Base-by-base conservation (phyloP, 106 monocot genomes). In the Platanthera zijinensis region DNA sequence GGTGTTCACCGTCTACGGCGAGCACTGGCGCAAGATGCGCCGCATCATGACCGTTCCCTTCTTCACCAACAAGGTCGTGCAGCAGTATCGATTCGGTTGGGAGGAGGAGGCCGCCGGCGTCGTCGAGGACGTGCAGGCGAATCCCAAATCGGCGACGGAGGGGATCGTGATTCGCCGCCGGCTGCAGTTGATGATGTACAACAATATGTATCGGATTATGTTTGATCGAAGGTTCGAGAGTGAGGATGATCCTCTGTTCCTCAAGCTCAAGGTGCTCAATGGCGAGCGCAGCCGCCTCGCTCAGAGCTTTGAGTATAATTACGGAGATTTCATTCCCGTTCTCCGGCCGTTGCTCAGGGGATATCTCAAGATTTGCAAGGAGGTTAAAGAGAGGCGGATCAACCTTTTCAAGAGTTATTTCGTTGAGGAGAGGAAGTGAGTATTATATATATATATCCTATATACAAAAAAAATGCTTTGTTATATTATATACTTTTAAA, bases 231-330 rank as follows among this genome's bases (percentile, higher is more conserved):
- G 83, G 52, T 88, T 88, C 51, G 85, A 88, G 66, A 78, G 82
- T 56, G 75, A 77, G 82, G 83, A 85, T 17, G 88, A 88, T 51
- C 88, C 88, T 5, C 77, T 88, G 50, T 88, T 88, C 76, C 13
- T 78, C 57, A 39, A 74, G 48, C 70, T 85, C 50, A 85, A 17
- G 69, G 80, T 30, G 47, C 82, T 88, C 45, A 88, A 88, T 75
- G 64, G 64, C 11, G 89, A 89, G 83, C 52, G 89, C 68, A 89
- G 86, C 76, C 78, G 89, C 3, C 74, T 86, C 5, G 83, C 86
- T 3, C 89, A 89, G 89, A 89, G 89, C 81, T 89, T 89, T 52
- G 89, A 89, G n/a, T 89, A 86, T 49, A 89, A 89, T 61, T 89
- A 86, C 22, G 89, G 83, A 21, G 86, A 89, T 49, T 89, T 86